Base-by-base conservation (phyloP, 768 basidiomycete species). In the Boletus reticuloceps region DNA sequence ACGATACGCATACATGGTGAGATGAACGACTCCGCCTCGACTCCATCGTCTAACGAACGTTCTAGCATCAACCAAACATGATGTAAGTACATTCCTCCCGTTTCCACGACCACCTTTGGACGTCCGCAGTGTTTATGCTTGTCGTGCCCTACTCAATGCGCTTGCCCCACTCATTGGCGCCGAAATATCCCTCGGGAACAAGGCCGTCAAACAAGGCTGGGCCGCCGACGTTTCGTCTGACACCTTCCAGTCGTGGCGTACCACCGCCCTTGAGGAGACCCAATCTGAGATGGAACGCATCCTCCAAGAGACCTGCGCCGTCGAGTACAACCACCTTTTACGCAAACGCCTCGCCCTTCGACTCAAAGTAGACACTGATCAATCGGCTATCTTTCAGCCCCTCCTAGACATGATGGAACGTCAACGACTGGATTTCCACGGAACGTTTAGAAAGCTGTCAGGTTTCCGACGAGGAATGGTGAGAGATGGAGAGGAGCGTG, bases 101-200 rank as follows among this genome's bases (percentile, higher is more conserved):
- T 43, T 27, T 20, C 25, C 32, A 17, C 10, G 16, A 19, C 43
- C 47, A 47, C 42, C 10, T 61, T 50, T 50, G 41, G 27, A 40
- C 56, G n/a, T 58, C 39, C 31, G 4, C 60, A 91, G 89, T 49
- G 53, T 90, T 11, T 98, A 83, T 64, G 94, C 94, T 4, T 76
- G 96, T 13, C 83, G 84, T 34, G 83, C 89, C 17, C 79, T 93
- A 9, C 79, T 91, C n/a, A 76, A 81, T 50, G 79, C 94, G 0
- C 83, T 97, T 17, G 80, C 90, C 1, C 93, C 93, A 5, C 73
- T 99, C 46, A 86, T 98, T 44, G 94, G 94, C 3, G 89, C 86
- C 8, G 96, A 99, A 64, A 66, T 75, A 17, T 81, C 82, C 32
- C 59, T 75, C 4, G 81, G 82, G 14, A 77, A 77, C 32, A 76